Evolutionary conservation across 495 filamentous ascomycete genomes (phyloP).

Genomic region (Penicillium simplicissimum): DNA sequence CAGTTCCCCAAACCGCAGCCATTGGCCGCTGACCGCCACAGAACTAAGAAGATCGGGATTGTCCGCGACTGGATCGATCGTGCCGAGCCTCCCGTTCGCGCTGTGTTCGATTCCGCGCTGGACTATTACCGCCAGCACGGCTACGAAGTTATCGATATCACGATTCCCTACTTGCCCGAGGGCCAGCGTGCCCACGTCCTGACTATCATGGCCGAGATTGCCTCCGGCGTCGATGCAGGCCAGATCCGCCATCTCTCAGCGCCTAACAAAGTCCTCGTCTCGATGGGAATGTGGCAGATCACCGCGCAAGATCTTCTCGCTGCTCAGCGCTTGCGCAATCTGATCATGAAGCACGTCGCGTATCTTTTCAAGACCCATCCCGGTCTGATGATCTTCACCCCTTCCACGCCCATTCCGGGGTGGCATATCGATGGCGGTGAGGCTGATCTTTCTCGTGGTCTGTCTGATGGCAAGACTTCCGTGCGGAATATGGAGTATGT

Average conservation of each 20-base stretch:
- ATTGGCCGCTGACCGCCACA: constrained; percentile 23
- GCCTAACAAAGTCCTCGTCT: constrained; percentile 73
- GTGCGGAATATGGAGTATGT: constrained; percentile 85
- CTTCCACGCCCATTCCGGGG: constrained; percentile 75
- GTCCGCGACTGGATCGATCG: constrained; percentile 73
- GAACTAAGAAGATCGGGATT: constrained; percentile 64
- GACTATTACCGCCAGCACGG: constrained; percentile 59
- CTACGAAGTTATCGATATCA: constrained; percentile 72
- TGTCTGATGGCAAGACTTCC: constrained; percentile 70
- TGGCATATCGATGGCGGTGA: constrained; percentile 61
- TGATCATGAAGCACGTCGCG: constrained; percentile 83
- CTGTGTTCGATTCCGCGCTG: constrained; percentile 60
- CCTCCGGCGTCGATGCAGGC: constrained; percentile 39
- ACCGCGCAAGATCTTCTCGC: constrained; percentile 68
- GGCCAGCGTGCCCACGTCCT: constrained; percentile 76
- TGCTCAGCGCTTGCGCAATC: constrained; percentile 70
- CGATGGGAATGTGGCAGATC: constrained; percentile 60
- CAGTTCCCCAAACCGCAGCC: constrained; percentile 51
- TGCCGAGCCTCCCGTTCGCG: constrained; percentile 62
- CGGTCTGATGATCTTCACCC: constrained; percentile 75
- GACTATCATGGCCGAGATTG: constrained; percentile 74
- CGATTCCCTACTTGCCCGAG: constrained; percentile 72
- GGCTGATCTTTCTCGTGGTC: constrained; percentile 60
- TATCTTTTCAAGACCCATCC: constrained; percentile 70
- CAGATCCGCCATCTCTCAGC: constrained; percentile 57